Conservation (phyloP, 208 protist species). For the Leishmania major region DNA sequence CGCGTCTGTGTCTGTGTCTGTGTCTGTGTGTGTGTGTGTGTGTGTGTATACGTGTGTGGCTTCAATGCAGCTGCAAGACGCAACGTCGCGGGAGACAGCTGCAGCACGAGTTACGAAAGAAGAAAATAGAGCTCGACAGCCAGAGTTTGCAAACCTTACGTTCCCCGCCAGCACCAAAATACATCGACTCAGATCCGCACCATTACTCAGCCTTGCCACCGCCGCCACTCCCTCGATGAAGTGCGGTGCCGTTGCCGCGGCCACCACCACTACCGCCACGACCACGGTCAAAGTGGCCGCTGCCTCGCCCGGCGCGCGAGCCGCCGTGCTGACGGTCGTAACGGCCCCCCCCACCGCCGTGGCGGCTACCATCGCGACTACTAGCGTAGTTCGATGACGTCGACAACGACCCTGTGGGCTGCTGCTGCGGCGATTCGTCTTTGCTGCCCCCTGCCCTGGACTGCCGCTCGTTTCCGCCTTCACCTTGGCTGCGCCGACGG, state of each 20-base stretch:
- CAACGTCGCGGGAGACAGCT: not conserved
- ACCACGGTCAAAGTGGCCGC: not conserved
- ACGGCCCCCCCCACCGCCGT: slow-evolving; percentile 1
- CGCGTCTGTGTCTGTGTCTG: not conserved
- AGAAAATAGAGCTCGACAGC: not conserved
- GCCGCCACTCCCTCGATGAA: slow-evolving; percentile 3
- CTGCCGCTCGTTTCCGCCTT: slow-evolving; percentile 5
- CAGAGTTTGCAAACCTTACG: not conserved
- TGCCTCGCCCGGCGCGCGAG: not conserved
- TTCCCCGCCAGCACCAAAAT: not conserved
- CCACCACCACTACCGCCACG: slow-evolving; percentile 14
- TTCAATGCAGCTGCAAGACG: not conserved
- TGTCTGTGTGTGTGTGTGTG: not conserved
- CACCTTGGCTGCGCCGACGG: slow-evolving; percentile 22
- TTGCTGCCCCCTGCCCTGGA: slow-evolving; percentile 21
- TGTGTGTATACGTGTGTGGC: not conserved
- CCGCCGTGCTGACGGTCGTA: slow-evolving; percentile 5
- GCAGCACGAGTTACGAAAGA: not conserved
- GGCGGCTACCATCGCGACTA: slow-evolving; percentile 19
- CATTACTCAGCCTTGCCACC: slow-evolving; percentile 14
- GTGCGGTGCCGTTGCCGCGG: not conserved
- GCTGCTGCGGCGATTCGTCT: slow-evolving; percentile 14
- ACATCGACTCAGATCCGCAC: not conserved
- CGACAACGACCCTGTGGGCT: slow-evolving; percentile 8
- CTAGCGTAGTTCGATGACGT: slow-evolving; percentile 16